These are phyloP conservation scores for Populus hybrid DNA, from an alignment of 441 rosid genomes.

Conservation along the genomic window DNA sequence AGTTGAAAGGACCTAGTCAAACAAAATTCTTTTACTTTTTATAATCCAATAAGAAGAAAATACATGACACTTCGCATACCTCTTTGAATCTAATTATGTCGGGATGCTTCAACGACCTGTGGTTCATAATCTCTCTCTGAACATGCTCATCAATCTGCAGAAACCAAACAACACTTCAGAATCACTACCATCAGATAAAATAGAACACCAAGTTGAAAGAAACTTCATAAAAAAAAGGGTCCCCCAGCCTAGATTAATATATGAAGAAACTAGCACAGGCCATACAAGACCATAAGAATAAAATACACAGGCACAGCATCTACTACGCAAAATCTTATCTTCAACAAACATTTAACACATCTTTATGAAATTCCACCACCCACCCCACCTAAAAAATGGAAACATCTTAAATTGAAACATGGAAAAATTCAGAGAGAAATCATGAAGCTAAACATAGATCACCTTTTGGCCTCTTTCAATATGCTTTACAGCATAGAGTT, in stretches of 20 bases:
- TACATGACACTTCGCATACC: slow-evolving; percentile 1
- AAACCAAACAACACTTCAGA: slow-evolving; percentile 10
- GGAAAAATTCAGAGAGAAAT: neutral
- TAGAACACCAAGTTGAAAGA: neutral
- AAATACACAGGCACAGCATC: neutral
- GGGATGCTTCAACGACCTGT: too few species aligned
- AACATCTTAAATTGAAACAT: neutral
- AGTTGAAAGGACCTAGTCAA: too few species aligned
- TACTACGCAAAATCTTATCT: neutral
- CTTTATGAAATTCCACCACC: neutral
- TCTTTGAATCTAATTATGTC: too few species aligned
- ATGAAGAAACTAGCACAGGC: neutral
- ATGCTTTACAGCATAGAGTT: slow-evolving; percentile 59
- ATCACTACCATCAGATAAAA: too few species aligned
- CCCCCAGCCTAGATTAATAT: neutral
- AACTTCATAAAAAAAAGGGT: too few species aligned
- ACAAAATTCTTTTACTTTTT: neutral
- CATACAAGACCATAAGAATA: neutral
- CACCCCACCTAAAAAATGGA: neutral
- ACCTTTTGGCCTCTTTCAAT: slow-evolving; percentile 72
- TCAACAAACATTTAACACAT: neutral
- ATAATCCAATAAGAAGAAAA: neutral
- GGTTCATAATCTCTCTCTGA: too few species aligned
- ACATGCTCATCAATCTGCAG: too few species aligned
- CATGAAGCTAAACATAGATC: neutral